phyloP scores from a whole-genome alignment of 345 rosid genomes.

The Murraya paniculata region DNA sequence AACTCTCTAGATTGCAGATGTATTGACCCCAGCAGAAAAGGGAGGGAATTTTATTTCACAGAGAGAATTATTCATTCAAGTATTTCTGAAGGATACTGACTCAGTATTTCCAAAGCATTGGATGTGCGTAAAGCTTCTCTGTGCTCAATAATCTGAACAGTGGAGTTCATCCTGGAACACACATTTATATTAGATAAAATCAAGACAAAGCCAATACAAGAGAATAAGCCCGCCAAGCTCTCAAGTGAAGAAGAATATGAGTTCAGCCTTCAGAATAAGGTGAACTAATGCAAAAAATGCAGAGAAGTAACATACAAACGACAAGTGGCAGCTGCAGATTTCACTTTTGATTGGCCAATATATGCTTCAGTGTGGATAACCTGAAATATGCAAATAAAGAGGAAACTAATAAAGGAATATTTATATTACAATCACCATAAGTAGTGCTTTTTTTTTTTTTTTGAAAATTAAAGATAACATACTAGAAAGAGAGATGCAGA shows the following conservation, averaged over 20 bases:
- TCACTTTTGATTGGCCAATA: slow-evolving; percentile 88
- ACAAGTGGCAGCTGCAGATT: slow-evolving; percentile 90
- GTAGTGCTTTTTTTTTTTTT: no score
- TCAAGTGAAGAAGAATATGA: background rate
- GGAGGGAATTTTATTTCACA: background rate
- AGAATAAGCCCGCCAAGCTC: background rate
- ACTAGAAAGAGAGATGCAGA: background rate
- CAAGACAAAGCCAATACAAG: background rate
- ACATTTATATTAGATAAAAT: slow-evolving; percentile 9
- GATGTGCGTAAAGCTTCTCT: slow-evolving; percentile 78
- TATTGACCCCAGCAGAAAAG: background rate
- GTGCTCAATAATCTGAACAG: slow-evolving; percentile 65
- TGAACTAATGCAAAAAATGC: background rate
- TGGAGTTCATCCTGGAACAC: slow-evolving; percentile 69
- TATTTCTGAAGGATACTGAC: slow-evolving; percentile 67
- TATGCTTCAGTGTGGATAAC: slow-evolving; percentile 90
- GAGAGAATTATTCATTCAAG: background rate
- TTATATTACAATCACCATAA: background rate
- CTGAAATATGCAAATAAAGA: slow-evolving; percentile 30
- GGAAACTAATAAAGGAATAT: background rate
- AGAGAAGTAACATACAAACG: slow-evolving; percentile 49
- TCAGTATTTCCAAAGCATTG: slow-evolving; percentile 84
- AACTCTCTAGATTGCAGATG: slow-evolving; percentile 11
- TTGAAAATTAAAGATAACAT: background rate
- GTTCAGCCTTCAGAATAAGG: background rate